Percentiles rank a stretch among this genome's conserved stretches.
Evolutionary conservation across 176 grass and related monocot species (phyloP).

Genomic region (Tillandsia fasciculata): DNA sequence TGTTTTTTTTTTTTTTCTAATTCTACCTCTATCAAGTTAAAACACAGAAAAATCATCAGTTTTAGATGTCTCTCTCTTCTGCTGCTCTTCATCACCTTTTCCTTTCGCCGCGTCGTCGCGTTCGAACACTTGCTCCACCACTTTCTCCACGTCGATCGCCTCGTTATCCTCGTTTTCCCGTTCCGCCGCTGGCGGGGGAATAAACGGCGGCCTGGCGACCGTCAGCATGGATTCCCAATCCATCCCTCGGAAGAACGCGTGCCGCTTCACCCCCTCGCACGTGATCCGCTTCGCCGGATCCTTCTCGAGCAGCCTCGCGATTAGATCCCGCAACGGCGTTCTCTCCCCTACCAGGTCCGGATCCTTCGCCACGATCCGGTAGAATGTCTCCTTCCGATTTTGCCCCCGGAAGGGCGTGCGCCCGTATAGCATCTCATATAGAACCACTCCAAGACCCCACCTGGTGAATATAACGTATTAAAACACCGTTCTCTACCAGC

Average conservation of each 20-base stretch:
- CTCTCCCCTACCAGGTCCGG: slow-evolving; percentile 82
- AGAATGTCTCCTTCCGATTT: slow-evolving; percentile 99
- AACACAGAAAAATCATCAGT: no score
- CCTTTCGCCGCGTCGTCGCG: no score
- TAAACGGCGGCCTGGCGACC: slow-evolving; percentile 75
- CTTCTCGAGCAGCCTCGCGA: slow-evolving; percentile 78
- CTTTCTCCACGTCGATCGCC: slow-evolving; percentile 73
- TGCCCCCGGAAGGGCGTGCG: slow-evolving; percentile 90
- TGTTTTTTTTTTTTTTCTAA: no score
- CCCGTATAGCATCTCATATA: slow-evolving; percentile 98
- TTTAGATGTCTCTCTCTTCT: no score
- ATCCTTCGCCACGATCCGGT: slow-evolving; percentile 68
- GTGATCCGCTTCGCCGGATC: slow-evolving; percentile 66
- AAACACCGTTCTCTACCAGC: no score
- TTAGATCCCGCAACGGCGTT: slow-evolving; percentile 67
- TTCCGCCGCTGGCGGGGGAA: slow-evolving; percentile 26
- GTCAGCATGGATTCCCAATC: slow-evolving; percentile 63
- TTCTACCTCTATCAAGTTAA: no score
- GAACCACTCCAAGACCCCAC: slow-evolving; percentile 86
- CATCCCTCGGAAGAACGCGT: slow-evolving; percentile 72
- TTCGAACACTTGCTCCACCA: slow-evolving; percentile 58
- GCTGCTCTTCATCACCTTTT: no score
- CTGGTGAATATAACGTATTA: no score
- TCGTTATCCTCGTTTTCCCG: slow-evolving; percentile 7
- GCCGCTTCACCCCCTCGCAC: slow-evolving; percentile 45